Percentiles rank a stretch among this genome's conserved stretches.
These are phyloP conservation scores for Venturia asperata DNA, from an alignment of 2,329 filamentous ascomycete genomes.

Conservation along the genomic window DNA sequence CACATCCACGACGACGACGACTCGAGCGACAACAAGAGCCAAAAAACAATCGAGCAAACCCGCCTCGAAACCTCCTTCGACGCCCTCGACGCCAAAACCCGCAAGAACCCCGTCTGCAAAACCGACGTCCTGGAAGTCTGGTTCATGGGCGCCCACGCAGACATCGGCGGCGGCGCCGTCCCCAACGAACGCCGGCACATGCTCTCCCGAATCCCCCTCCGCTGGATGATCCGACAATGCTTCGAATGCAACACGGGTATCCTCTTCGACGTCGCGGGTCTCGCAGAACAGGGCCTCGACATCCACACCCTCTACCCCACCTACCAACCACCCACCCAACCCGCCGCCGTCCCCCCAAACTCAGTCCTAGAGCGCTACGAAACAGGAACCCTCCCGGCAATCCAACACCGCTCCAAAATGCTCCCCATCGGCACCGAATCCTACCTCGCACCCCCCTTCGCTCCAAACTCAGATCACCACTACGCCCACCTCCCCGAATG, in stretches of 20 bases:
- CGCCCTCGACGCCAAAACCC: constrained; percentile 22
- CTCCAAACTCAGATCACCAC: constrained; percentile 21
- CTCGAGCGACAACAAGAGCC: neutral
- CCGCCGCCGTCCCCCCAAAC: constrained; percentile 32
- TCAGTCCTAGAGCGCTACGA: constrained; percentile 33
- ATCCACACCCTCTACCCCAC: constrained; percentile 36
- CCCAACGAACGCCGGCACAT: constrained; percentile 37
- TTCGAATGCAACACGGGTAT: constrained; percentile 43
- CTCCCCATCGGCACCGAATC: constrained; percentile 22
- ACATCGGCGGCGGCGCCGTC: constrained; percentile 41
- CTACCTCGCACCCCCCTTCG: neutral
- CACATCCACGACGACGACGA: constrained; percentile 9
- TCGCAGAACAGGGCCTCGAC: constrained; percentile 39
- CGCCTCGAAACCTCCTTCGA: constrained; percentile 23
- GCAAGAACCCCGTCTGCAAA: constrained; percentile 22
- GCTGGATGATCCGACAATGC: constrained; percentile 44
- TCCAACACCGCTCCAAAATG: constrained; percentile 28
- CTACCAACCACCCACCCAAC: constrained; percentile 30
- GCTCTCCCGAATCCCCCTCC: constrained; percentile 39
- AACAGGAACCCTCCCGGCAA: constrained; percentile 28
- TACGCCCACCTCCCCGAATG: constrained; percentile 32
- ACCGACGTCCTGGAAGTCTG: constrained; percentile 36
- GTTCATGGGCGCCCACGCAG: constrained; percentile 39
- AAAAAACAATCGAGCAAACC: constrained; percentile 20
- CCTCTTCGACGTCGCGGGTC: constrained; percentile 34